Conservation (phyloP, 345 rosid species). For the thale cress (Arabidopsis thaliana) region TAIR10.1 NC_003076.8:15270501-15271000, state of each 20-base stretch:
- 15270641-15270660: not conserved
- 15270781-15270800: conserved; percentile 93
- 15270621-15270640: not conserved
- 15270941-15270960: conserved; percentile 46
- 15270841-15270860: conserved; percentile 97
- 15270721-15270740: conserved; percentile 14
- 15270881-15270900: conserved; percentile 81
- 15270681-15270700: not conserved
- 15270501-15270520: conserved; percentile 13
- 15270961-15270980: conserved; percentile 59
- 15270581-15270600: conserved; percentile 33
- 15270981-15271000: conserved; percentile 64
- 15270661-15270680: not conserved
- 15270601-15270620: conserved; percentile 18
- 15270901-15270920: conserved; percentile 57
- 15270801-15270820: conserved; percentile 82
- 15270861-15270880: conserved; percentile 86
- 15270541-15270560: conserved; percentile 20
- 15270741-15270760: conserved; percentile 89
- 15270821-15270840: conserved; percentile 89
- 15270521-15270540: not conserved
- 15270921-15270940: conserved; percentile 49
- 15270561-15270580: conserved; percentile 26
- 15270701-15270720: not conserved
- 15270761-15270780: conserved; percentile 91